Evolutionary conservation across 257 asterid genomes (phyloP), one percentile per base, ranked within the genome.

Genomic region (Salvia rosmarinus): DNA sequence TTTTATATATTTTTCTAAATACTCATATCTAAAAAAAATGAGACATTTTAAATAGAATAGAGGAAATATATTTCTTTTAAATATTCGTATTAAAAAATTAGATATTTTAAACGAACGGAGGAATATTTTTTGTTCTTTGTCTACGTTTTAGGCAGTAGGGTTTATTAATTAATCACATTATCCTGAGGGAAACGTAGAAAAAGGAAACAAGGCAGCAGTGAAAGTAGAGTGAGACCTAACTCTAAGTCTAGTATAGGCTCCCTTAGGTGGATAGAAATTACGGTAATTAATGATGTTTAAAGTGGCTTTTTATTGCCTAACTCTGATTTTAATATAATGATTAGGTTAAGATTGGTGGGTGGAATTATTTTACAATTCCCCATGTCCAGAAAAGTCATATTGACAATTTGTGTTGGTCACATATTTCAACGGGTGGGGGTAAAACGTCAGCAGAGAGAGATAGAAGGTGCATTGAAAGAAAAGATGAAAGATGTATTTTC

Each of bases 391-490:
- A 72, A 85, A 78, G 69, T 46, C 67, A 0, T 34, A 79, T 82
- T 82, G 89, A 84, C 84, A 84, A 80, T 52, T 47, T 46, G 46
- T 67, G 72, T 70, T 77, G 61, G 59, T 52, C 83, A 77, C 85
- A 73, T 68, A 21, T 82, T 79, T 50, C 76, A 30, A 30, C 9
- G n/a, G 13, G 44, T 56, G 4, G 4, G 37, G 37, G 12, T 10
- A 39, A 37, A 39, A 39, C 44, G 44, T 39, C 44, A 8, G 12
- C 44, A 39, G 3, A 39, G 12, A 37, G 40, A 30, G 42, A 57
- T 5, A 52, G 32, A 17, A 5, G 19, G 56, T 13, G 21, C 55
- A 13, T n/a, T 46, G 21, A 1, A 0, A n/a, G 20, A 46, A 46
- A 46, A 46, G 52, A n/a, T 13, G 17, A 46, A 46, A 46, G 52